Evolutionary conservation across 805 yeast species (phyloP), one percentile per base, ranked within the genome.

Genomic region (Wickerhamiella dianesei): DNA sequence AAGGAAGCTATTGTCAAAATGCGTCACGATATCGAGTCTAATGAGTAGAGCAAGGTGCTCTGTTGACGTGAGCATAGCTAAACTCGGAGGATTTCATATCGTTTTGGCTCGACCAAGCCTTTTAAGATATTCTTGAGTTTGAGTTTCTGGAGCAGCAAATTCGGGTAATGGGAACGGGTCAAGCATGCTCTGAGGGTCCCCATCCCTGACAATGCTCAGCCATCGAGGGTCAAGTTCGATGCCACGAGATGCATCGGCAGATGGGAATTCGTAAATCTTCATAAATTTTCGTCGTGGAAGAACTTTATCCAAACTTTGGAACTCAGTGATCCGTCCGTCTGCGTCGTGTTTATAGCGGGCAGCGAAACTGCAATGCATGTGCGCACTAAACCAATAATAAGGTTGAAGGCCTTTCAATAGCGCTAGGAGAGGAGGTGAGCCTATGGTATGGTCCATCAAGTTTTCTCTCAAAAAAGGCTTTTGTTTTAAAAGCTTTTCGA

Each of bases 251-350:
- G 13, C 21, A 6, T 21, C 35, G 8, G 5, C 43, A 8, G 20
- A 19, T 82, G 62, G 0, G 4, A 39, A 18, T 13, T 71, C 67
- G 14, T 77, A 20, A 3, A 73, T 55, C 48, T 80, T 80, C 8
- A 86, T 52, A 57, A 72, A 84, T 20, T 66, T 57, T 19, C 94
- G 66, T 16, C 70, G 64, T 1, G 86, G 85, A 1, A 82, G 65
- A 55, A 94, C 85, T 61, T 89, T 89, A 59, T 88, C 96, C 21
- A 89, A 68, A 0, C 97, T 92, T 25, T 84, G 62, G 56, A 87
- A 89, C 13, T 62, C 44, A n/a, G 58, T 56, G 9, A 12, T 6
- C 12, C 12, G 6, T 25, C 32, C 32, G 12, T 12, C 12, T 25
- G 9, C 12, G 19, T 17, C 19, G 2, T 81, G 76, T 21, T 51